phyloP scores from a whole-genome alignment of 1,139 yeast species.

The Scheffersomyces cryptocercus region DNA sequence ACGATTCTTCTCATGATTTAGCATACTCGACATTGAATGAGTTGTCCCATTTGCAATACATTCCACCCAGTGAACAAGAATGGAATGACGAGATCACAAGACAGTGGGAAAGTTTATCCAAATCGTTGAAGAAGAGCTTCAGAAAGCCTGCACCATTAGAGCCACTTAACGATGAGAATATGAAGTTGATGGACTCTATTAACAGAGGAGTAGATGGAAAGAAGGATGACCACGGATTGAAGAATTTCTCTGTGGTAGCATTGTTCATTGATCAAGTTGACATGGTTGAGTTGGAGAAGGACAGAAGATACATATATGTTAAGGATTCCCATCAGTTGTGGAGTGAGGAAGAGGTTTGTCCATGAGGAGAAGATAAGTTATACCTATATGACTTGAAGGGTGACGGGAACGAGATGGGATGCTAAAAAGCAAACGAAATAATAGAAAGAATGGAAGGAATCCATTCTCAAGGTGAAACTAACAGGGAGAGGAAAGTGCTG shows the following conservation, averaged over 20 bases:
- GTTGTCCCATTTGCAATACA: conserved; percentile 22
- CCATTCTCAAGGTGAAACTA: too few relatives aligned
- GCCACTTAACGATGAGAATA: conserved; percentile 55
- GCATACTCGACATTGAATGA: conserved; percentile 34
- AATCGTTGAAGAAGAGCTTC: conserved; percentile 61
- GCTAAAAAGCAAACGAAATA: too few relatives aligned
- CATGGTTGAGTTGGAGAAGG: conserved; percentile 59
- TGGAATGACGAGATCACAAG: conserved; percentile 65
- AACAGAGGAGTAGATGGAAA: conserved; percentile 84
- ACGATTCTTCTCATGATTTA: conserved; percentile 16
- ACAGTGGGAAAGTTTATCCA: conserved; percentile 63
- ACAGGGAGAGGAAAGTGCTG: too few relatives aligned
- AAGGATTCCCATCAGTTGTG: conserved; percentile 63
- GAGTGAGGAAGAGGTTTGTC: conserved; percentile 79
- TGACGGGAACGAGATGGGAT: too few relatives aligned
- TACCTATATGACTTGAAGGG: too few relatives aligned
- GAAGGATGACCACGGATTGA: conserved; percentile 64
- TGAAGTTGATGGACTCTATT: conserved; percentile 64
- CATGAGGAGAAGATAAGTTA: conserved; percentile 28
- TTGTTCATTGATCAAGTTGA: conserved; percentile 77
- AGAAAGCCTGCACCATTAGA: conserved; percentile 73
- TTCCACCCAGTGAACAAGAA: conserved; percentile 60
- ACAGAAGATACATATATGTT: conserved; percentile 55
- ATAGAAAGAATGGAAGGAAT: too few relatives aligned
- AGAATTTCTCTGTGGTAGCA: conserved; percentile 69